Base-by-base conservation (phyloP, 2,329 filamentous ascomycete genomes). In the Coniochaeta ligniaria region DNA sequence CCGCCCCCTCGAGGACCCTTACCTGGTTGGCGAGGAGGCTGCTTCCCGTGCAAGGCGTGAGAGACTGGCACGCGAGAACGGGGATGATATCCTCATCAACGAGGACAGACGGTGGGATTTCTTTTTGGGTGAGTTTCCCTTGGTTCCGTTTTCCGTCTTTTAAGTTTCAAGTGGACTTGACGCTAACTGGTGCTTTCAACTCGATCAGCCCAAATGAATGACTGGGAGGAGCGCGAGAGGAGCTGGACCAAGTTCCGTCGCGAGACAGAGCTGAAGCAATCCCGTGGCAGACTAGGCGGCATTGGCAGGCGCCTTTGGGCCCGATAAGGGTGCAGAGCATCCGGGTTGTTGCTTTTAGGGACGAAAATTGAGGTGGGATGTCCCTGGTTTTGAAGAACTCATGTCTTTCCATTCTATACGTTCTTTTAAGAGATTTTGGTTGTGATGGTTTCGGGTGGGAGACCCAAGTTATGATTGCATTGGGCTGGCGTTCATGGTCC, bases 1-100 rank as follows among this genome's bases (percentile, higher is more conserved):
- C 43, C 76, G 80, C 7, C 85, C 84, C 2, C 76, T 87, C 20
- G 87, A 90, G 72, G 87, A 90, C 65, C 87, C 86, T 0, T 80
- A 86, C 60, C 75, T 90, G 11, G 87, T 90, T 1, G 87, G 87
- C 36, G 86, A 89, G 72, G 79, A 80, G 58, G 87, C 86, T 3
- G 87, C 87, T 2, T 76, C 78, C 11, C 72, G 78, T 63, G 84
- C 85, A 8, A 77, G 83, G 50, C 73, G 74, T n/a, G 82, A 83
- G 67, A 77, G 87, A 63, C 71, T 87, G 31, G 78, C 78, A n/a
- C 75, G 80, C 59, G 82, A 87, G 72, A 78, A 76, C 43, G 78
- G 78, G 0, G 80, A 82, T 28, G 82, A 83, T 61, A 72, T 84
- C 47, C 72, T 88, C 60, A 72, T 81, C 50, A 74, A 78, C 35